Base-by-base conservation (phyloP, 345 rosid genomes). In the Populus nigra region DNA sequence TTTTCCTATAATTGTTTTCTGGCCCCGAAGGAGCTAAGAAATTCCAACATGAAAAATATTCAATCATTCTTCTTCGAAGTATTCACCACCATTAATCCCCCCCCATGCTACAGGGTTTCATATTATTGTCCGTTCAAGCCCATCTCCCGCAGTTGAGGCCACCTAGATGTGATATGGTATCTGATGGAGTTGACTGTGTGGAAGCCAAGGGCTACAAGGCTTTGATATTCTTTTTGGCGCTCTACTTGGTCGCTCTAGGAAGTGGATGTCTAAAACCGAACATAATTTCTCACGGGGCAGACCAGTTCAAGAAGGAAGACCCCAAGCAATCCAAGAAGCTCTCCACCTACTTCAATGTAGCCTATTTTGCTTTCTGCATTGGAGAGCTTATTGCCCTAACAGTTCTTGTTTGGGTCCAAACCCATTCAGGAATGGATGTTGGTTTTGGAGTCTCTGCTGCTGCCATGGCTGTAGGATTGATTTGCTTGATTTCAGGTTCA, bases 181-280 rank as follows among this genome's bases (percentile, higher is more conserved):
- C 45, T 27, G 38, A 50, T 22, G 65, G 65, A 50, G 65, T 12
- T 7, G 47, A 27, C 65, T 76, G 78, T 27, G 73, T 18, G 35
- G 78, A 49, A 38, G 66, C 73, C 49, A 68, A 53, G 27, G 78
- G 78, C n/a, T 66, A 50, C 73, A 49, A 76, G 57, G 72, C 78
- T 67, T 17, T 36, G 65, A 76, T 76, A 49, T 76, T 76, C 78
- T 76, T 76, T 36, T 7, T 68, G 25, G 78, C 78, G 47, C 49
- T 76, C 36, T 68, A 76, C 25, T 50, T 76, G 73, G 73, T 76
- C 73, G 73, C 78, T 29, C 25, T 76, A 8, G 78, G 78, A 5
- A 76, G 78, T 76, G 78, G 78, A 10, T 68, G 78, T 43, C 39
- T 76, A 67, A 76, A 76, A 65, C 78, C 78, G 17, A 76, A 76